phyloP scores from a whole-genome alignment of 208 protist species.

The Spongospora subterranea region DNA sequence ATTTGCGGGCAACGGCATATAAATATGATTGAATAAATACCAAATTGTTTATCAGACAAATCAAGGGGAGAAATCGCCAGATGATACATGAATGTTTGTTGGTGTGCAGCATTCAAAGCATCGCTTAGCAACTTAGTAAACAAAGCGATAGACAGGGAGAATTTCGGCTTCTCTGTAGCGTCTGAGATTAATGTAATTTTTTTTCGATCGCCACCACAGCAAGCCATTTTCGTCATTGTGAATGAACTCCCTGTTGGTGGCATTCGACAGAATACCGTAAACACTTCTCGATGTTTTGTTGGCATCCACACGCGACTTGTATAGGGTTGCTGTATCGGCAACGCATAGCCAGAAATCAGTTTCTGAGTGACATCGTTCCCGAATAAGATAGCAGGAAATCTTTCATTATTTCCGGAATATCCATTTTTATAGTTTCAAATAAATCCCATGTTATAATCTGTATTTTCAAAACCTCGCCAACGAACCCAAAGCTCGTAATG shows the following conservation, averaged over 20 bases:
- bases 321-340: not conserved
- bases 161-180: not conserved
- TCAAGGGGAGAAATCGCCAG: no score
- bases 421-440: no score
- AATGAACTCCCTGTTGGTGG: not conserved
- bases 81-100: not conserved
- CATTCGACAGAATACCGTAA: not conserved
- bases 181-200: not conserved
- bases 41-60: constrained; percentile 13
- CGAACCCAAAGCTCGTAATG: no score
- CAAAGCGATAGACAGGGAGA: not conserved
- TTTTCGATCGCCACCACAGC: not conserved
- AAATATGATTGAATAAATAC: not conserved
- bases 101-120: not conserved
- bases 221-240: not conserved
- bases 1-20: no score
- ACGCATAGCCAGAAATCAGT: not conserved
- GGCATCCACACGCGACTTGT: not conserved
- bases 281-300: not conserved
- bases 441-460: no score
- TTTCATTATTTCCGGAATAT: no score
- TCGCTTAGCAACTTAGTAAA: not conserved
- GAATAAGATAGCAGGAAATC: no score
- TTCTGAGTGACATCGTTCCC: no score
- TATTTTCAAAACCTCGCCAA: no score